These are phyloP conservation scores for Phytophthora citricola DNA, from an alignment of 352 stramenopile genomes.

Conservation along the genomic window DNA sequence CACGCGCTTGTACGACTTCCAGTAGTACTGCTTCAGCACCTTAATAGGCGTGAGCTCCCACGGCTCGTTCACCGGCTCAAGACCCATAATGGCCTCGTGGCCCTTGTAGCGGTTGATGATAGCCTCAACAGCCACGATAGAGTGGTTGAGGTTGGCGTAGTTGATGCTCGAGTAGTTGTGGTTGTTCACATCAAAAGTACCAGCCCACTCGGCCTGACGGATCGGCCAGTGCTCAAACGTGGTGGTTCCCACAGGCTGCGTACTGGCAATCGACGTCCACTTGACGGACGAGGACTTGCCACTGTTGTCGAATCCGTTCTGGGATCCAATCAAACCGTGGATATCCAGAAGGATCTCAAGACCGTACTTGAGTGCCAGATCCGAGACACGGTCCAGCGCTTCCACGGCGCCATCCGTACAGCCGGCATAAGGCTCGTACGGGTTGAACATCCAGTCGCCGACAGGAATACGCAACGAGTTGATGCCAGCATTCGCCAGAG, in stretches of 20 bases:
- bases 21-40: conserved; percentile 96
- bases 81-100: conserved; percentile 91
- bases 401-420: conserved; percentile 94
- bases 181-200: conserved; percentile 88
- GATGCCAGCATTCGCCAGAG: conserved; percentile 77
- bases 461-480: conserved; percentile 92
- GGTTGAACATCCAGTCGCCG: conserved; percentile 96
- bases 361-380: conserved; percentile 88
- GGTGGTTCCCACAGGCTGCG: conserved; percentile 81
- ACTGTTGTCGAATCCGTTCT: conserved; percentile 98
- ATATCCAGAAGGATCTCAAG: conserved; percentile 94
- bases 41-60: conserved; percentile 95
- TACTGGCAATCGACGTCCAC: conserved; percentile 90
- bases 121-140: conserved; percentile 85
- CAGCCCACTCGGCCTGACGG: conserved; percentile 92
- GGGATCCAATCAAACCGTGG: conserved; percentile 92
- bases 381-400: conserved; percentile 89
- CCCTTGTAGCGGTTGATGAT: conserved; percentile 92
- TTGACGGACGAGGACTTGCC: conserved; percentile 88
- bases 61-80: conserved; percentile 96
- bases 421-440: conserved; percentile 93
- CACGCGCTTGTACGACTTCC: conserved; percentile 96
- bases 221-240: conserved; percentile 96
- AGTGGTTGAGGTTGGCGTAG: conserved; percentile 92
- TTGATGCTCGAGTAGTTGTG: conserved; percentile 94